Base-by-base conservation (phyloP, 192 early-diverging fungal species). In the Coemansia sp. region DNA sequence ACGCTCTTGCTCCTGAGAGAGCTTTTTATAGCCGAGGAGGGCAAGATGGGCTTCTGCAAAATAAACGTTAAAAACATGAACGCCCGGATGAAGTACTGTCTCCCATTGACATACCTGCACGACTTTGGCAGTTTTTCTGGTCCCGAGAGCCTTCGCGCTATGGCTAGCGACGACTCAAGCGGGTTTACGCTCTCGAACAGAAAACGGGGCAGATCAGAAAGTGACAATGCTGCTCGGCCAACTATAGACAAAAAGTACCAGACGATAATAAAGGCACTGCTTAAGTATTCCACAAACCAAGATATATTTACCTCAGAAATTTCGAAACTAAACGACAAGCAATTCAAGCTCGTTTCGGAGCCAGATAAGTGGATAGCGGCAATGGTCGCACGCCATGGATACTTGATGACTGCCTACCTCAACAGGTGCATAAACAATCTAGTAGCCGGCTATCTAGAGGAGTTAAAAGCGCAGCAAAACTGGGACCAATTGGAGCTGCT, bases 21-120 rank as follows among this genome's bases (percentile, higher is more conserved):
- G 52, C 18, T 54, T 4, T 54, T 27, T 19, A 54, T 54, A 7
- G 52, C 52, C 19, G 52, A 54, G 19, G 16, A 27, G 1, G 52
- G 52, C 3, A 30, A 28, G 6, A 7, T 30, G 4, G 29, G 25
- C 28, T 27, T 54, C 16, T 30, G 24, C 28, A 20, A 54, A 29
- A 19, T 54, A 18, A 54, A 54, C 18, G 28, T 54, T 7, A 54
- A 54, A 16, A 54, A 54, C 28, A 54, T 54, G 52, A 54, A 54
- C 29, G 29, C 29, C 7, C 24, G 29, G 25, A 54, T 54, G 52
- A 54, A 54, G 52, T 54, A 6, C 52, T 54, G 52, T 27, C 28
- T 54, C 1, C 52, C 52, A 30, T 29, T 54, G 16, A 54, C 52
- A 30, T 54, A 54, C 19, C 52, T 54, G 19, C 25, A 54, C 28